Conservation (phyloP, 257 asterid genomes). For the Capsicum pubescens region DNA sequence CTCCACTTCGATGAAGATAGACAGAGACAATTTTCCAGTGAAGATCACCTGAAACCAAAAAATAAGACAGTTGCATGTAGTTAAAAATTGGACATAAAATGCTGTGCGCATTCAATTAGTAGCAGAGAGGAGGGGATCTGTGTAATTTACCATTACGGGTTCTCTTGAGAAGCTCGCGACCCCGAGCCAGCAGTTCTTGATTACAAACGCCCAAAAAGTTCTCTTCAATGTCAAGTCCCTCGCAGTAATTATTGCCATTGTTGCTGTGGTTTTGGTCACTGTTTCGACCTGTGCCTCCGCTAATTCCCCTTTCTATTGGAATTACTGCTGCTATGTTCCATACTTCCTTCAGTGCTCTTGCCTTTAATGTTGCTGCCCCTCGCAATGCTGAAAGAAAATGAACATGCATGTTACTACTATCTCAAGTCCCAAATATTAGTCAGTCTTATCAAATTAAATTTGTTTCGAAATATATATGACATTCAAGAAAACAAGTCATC, state of each 20-base stretch:
- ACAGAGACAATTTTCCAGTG: slow-evolving; percentile 99
- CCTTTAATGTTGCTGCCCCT: slow-evolving; percentile 95
- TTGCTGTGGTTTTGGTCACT: slow-evolving; percentile 48
- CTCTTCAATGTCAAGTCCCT: slow-evolving; percentile 76
- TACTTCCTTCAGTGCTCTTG: slow-evolving; percentile 92
- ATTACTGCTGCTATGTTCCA: slow-evolving; percentile 93
- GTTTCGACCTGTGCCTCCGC: slow-evolving; percentile 44
- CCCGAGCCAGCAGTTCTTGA: slow-evolving; percentile 91
- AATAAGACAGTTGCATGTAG: neutral
- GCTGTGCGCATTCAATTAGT: neutral
- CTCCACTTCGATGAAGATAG: slow-evolving; percentile 80
- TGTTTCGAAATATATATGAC: no score
- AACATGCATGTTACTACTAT: neutral
- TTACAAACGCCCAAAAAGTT: slow-evolving; percentile 89
- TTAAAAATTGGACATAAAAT: neutral
- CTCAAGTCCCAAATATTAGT: neutral
- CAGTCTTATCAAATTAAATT: no score
- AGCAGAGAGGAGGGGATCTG: neutral
- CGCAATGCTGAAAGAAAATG: slow-evolving; percentile 59
- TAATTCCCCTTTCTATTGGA: slow-evolving; percentile 66
- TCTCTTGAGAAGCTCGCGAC: slow-evolving; percentile 89
- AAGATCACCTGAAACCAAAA: slow-evolving; percentile 69
- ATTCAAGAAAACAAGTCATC: no score
- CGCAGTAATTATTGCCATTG: slow-evolving; percentile 51
- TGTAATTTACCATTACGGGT: slow-evolving; percentile 71